Base-by-base conservation (phyloP, 768 basidiomycete species). In the Ephemerocybe angulata region DNA sequence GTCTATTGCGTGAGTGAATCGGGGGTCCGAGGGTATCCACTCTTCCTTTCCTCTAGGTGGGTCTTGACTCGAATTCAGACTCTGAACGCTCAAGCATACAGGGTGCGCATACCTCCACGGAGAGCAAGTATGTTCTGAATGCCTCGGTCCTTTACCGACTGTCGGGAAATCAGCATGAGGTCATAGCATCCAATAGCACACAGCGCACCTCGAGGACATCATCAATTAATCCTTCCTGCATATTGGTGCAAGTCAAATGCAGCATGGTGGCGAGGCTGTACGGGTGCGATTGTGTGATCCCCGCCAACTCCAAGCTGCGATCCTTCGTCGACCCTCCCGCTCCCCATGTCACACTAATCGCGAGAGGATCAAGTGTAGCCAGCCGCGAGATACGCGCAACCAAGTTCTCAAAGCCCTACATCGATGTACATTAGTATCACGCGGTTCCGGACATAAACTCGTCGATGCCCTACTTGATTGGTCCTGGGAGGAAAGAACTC, bases 401-500 rank as follows among this genome's bases (percentile, higher is more conserved):
- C 22, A 99, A 78, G 67, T 99, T 99, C 64, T 90, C 85, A 63
- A 97, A 90, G 48, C 96, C 96, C 85, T 95, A 58, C 24, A 19
- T 46, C 44, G 54, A 56, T 54, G 53, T 51, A 41, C 29, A 53
- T 53, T 21, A 48, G 52, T 30, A 37, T 1, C 17, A 40, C 22
- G 21, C 17, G 41, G 41, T 42, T 24, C 31, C 19, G 21, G 21
- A 29, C 13, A 33, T 44, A 43, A 58, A 50, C 19, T 41, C 29
- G 28, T 43, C 42, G 31, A 52, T 33, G 10, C 33, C 44, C 40
- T 30, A 88, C 90, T 80, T 91, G 87, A 69, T 92, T 88, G 46
- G 96, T 98, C 55, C 92, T 82, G 12, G 96, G 96, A 13, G 96
- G 96, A 66, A 98, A 98, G 80, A 97, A 97, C 69, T 98, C 96